These are phyloP conservation scores for Sporisorium scitamineum DNA, from an alignment of 1,284 basidiomycete genomes.

Conservation along the genomic window DNA sequence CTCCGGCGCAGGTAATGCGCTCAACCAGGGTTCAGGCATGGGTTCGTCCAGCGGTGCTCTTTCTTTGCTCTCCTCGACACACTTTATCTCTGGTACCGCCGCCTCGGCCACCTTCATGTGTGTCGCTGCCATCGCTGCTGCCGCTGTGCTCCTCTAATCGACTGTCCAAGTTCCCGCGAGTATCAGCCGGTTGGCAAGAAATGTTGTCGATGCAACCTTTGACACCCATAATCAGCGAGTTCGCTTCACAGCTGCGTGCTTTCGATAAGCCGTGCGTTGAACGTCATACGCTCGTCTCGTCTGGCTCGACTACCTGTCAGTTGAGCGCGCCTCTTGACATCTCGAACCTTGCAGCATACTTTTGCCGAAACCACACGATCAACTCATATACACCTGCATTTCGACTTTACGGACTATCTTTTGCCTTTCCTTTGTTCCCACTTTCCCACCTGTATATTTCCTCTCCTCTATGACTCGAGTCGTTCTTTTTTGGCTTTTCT, in stretches of 20 bases:
- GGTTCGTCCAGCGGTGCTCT: conserved; percentile 37
- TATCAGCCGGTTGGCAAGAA: not conserved
- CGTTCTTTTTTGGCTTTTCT: conserved; percentile 14
- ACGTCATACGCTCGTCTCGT: no score
- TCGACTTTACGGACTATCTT: conserved; percentile 23
- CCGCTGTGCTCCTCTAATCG: conserved; percentile 29
- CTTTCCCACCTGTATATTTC: conserved; percentile 17
- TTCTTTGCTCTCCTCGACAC: conserved; percentile 21
- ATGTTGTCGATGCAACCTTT: no score
- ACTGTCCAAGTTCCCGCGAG: not conserved
- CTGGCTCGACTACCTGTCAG: no score
- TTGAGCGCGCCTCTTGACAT: not conserved
- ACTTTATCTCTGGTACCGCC: conserved; percentile 27
- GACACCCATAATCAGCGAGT: no score
- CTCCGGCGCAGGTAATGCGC: conserved; percentile 18
- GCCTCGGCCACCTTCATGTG: conserved; percentile 20
- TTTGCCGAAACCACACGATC: not conserved
- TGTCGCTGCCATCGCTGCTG: conserved; percentile 29
- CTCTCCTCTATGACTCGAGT: not conserved
- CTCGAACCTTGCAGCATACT: not conserved
- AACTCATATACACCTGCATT: not conserved
- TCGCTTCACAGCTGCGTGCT: no score
- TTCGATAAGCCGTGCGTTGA: no score
- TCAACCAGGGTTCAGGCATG: conserved; percentile 27
- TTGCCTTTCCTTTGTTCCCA: not conserved